Evolutionary conservation across 805 yeast species (phyloP), one percentile per base, ranked within the genome.

Genomic region (Saccharomycopsis olivae): DNA sequence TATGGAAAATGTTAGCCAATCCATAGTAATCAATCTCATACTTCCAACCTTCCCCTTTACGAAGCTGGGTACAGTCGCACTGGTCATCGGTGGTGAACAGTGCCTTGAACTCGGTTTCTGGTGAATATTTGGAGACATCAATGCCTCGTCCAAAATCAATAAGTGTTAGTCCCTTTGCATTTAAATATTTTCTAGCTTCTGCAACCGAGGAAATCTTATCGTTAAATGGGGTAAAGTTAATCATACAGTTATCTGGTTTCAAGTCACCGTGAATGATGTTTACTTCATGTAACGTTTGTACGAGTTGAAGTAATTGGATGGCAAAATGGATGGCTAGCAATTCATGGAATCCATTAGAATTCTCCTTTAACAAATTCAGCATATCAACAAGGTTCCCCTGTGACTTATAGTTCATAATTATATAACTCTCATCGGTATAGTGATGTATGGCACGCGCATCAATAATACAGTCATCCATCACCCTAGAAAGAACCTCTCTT

Each of bases 1-100:
- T 68, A 51, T 86, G 89, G 2, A 85, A 61, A 0, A 82, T 71
- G 25, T 75, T 70, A 0, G 95, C 96, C 15, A 84, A 47, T 0
- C 95, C 95, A 55, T 70, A 81, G 53, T 85, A 85, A 58, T 87
- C 96, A 3, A 79, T 77, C 53, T 87, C 86, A 51, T 69, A 83
- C 2, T 73, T 70, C 94, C 95, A 87, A 0, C 80, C 69, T 37
- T 63, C 52, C 3, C 68, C 62, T 3, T 68, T 57, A 39, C 73
- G 61, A 75, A 83, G 73, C 50, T 79, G 85, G 3, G 73, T 73
- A 53, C 94, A 84, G 49, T 82, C 94, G 47, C 73, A 82, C 40
- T 71, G 66, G 46, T 77, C 82, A 1, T 75, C 48, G 4, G 21
- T 14, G 5, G 60, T 23, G 41, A 78, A 73, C 30, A 81, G 56